These are phyloP conservation scores for Pseudisothecium myosuroides DNA, from an alignment of 225 moss, liverwort and hornwort species.

Conservation along the genomic window DNA sequence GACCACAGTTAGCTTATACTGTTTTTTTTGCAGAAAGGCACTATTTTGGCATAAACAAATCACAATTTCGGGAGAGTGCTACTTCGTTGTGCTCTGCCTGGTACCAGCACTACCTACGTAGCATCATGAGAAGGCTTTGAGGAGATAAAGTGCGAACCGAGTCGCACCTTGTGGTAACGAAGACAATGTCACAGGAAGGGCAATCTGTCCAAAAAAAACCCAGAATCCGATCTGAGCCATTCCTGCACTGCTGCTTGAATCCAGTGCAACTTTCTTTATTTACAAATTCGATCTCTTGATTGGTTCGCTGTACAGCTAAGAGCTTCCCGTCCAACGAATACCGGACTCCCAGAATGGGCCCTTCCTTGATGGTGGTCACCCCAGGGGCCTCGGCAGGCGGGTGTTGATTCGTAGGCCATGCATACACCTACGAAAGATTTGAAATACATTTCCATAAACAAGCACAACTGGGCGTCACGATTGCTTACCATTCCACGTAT, in stretches of 20 bases:
- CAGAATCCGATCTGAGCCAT: slow-evolving; percentile 63
- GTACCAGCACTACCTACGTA: background rate
- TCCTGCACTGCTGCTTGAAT: slow-evolving; percentile 75
- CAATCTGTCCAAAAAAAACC: slow-evolving; percentile 95
- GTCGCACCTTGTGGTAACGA: slow-evolving; percentile 55
- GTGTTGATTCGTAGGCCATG: slow-evolving; percentile 75
- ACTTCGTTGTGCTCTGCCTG: background rate
- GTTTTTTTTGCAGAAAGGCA: background rate
- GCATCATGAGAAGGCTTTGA: background rate
- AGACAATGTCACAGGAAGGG: slow-evolving; percentile 78
- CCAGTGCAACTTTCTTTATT: slow-evolving; percentile 57
- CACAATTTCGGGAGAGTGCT: background rate
- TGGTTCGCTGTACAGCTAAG: slow-evolving; percentile 78
- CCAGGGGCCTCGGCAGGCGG: slow-evolving; percentile 40
- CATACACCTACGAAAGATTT: slow-evolving; percentile 46
- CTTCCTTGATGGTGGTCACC: slow-evolving; percentile 64
- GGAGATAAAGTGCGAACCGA: background rate
- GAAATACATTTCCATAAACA: background rate
- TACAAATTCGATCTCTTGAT: slow-evolving; percentile 80
- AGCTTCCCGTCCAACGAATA: slow-evolving; percentile 82
- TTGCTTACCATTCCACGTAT: background rate
- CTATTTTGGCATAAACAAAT: background rate
- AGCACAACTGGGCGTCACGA: background rate
- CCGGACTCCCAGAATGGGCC: slow-evolving; percentile 66
- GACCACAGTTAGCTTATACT: background rate